A percentile compares a stretch with the other conserved stretches of the same genome.
Evolutionary conservation across 331 rosid species (phyloP).

Genomic region (Spiraea crenata): DNA sequence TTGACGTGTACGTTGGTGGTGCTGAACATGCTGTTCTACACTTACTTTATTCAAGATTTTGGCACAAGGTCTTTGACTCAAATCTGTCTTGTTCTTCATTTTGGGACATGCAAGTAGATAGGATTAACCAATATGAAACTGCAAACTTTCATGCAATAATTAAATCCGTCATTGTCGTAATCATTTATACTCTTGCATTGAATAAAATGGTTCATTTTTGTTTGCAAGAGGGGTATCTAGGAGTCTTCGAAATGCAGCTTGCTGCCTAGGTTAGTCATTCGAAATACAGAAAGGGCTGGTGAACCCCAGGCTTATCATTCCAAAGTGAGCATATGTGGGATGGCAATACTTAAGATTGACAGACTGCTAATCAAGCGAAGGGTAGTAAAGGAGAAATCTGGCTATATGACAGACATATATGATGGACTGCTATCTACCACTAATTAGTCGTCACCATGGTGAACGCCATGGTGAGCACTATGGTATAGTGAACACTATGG

Average conservation of each 20-base stretch:
- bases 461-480: too few relatives aligned
- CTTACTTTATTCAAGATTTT: slow-evolving; percentile 91
- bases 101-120: slow-evolving; percentile 9
- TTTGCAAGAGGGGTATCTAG: neutral
- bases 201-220: slow-evolving; percentile 1
- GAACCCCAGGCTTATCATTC: neutral
- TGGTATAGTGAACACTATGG: too few relatives aligned
- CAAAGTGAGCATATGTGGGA: neutral
- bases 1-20: slow-evolving; percentile 94
- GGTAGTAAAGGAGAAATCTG: neutral
- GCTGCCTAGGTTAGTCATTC: slow-evolving; percentile 2
- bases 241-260: slow-evolving; percentile 10
- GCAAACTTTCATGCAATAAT: neutral
- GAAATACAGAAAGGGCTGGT: neutral
- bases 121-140: neutral
- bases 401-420: neutral
- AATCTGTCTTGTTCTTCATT: slow-evolving; percentile 8
- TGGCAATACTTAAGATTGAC: neutral
- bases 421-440: too few relatives aligned
- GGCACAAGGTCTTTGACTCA: slow-evolving; percentile 85
- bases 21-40: slow-evolving; percentile 99
- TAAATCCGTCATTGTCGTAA: neutral
- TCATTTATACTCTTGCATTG: slow-evolving; percentile 12
- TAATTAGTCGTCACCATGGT: too few relatives aligned
- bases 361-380: neutral